Conservation (phyloP, 2,329 filamentous ascomycete species). For the Cercospora sp. region DNA sequence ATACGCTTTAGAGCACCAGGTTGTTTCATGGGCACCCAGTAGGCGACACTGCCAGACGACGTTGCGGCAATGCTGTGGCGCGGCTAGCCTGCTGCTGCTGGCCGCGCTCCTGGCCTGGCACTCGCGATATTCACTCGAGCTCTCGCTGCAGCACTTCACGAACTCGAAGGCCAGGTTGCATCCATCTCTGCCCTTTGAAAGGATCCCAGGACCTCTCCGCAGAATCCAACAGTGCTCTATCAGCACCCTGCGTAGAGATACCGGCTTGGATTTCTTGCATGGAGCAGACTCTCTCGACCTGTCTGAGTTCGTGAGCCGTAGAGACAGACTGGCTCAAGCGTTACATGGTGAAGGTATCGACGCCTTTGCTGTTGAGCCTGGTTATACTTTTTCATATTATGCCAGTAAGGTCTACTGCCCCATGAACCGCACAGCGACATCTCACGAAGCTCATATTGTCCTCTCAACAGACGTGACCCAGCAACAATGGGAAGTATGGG, state of each 20-base stretch:
- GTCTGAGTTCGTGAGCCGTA: conserved; percentile 56
- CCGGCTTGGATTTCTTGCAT: conserved; percentile 52
- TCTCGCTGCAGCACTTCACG: neutral
- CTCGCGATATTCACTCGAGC: neutral
- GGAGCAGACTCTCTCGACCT: conserved; percentile 50
- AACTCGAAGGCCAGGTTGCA: neutral
- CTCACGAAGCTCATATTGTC: neutral
- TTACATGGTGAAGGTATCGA: conserved; percentile 54
- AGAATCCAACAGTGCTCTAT: conserved; percentile 55
- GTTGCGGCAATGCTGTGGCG: neutral
- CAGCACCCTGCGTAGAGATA: conserved; percentile 49
- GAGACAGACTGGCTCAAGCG: conserved; percentile 58
- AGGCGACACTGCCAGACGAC: neutral
- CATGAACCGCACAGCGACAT: neutral
- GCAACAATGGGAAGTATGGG: conserved; percentile 63
- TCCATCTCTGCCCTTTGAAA: conserved; percentile 18
- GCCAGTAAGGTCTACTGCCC: conserved; percentile 29
- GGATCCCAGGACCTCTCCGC: conserved; percentile 13
- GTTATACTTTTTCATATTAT: conserved; percentile 66
- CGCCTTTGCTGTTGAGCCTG: conserved; percentile 63
- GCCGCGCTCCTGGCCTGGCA: neutral
- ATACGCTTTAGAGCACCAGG: neutral
- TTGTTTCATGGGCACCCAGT: neutral
- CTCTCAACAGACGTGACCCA: conserved; percentile 56
- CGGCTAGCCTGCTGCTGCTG: neutral